Conservation (phyloP, 1,284 basidiomycete genomes). For the Ustilago xerochloae region DNA sequence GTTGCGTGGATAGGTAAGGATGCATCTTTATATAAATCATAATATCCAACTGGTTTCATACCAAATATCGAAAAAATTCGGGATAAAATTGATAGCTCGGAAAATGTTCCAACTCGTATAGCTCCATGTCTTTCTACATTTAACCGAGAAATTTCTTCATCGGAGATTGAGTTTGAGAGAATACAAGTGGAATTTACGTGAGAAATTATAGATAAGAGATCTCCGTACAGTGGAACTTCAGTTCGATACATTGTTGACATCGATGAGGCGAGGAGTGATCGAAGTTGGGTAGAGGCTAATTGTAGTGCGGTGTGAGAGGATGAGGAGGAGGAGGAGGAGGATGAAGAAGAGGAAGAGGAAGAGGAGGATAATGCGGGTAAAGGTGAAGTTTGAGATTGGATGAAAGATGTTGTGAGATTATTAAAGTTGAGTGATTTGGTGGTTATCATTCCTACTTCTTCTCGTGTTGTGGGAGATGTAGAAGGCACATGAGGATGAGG, state of each 20-base stretch:
- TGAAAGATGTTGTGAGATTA: not conserved
- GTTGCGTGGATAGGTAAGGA: constrained; percentile 70
- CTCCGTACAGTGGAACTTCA: constrained; percentile 70
- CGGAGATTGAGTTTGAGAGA: constrained; percentile 33
- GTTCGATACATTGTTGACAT: constrained; percentile 69
- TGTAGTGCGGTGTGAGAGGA: not conserved
- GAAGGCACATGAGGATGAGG: too few species aligned
- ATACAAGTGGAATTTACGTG: constrained; percentile 66
- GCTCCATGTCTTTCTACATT: constrained; percentile 70
- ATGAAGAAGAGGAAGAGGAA: not conserved
- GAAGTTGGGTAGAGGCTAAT: constrained; percentile 53
- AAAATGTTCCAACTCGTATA: constrained; percentile 69
- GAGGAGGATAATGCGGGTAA: constrained; percentile 20
- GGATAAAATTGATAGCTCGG: constrained; percentile 68
- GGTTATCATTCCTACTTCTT: not conserved
- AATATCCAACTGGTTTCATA: constrained; percentile 70
- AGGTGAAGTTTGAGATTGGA: constrained; percentile 10
- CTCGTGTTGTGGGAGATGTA: not conserved
- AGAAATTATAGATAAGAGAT: constrained; percentile 69
- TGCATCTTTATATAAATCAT: constrained; percentile 68
- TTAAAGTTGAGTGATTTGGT: not conserved
- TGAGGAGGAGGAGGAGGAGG: constrained; percentile 13
- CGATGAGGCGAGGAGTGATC: constrained; percentile 67
- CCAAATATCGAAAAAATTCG: constrained; percentile 69
- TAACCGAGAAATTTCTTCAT: constrained; percentile 61